phyloP scores from a whole-genome alignment of 2,329 filamentous ascomycete species.

The Penicillium griseofulvum region DNA sequence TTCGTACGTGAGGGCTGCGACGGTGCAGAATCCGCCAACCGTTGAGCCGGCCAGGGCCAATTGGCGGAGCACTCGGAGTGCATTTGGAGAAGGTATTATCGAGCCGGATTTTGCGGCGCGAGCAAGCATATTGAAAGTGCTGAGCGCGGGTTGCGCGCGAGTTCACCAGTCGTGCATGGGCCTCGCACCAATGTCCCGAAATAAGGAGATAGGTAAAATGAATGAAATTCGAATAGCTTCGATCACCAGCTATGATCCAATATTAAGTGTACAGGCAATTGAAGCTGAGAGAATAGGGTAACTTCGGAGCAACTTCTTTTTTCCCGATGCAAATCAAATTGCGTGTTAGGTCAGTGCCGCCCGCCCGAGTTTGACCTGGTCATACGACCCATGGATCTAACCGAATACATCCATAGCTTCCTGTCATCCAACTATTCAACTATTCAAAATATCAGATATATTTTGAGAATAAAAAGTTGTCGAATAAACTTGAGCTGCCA shows the following conservation, averaged over 20 bases:
- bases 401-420: background rate
- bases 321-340: conserved; percentile 13
- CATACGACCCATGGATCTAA: conserved; percentile 4
- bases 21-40: conserved; percentile 41
- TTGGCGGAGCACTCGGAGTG: conserved; percentile 41
- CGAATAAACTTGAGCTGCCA: background rate
- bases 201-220: background rate
- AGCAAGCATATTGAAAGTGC: conserved; percentile 31
- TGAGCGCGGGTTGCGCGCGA: conserved; percentile 28
- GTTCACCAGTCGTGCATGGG: conserved; percentile 20
- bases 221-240: background rate
- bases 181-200: background rate
- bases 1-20: conserved; percentile 44
- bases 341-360: conserved; percentile 11
- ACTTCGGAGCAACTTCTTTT: conserved; percentile 20
- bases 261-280: background rate
- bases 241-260: background rate
- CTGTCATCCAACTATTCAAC: background rate
- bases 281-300: conserved; percentile 11
- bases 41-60: conserved; percentile 38
- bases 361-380: conserved; percentile 10
- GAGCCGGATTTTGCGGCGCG: conserved; percentile 31
- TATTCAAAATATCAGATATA: background rate
- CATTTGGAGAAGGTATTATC: conserved; percentile 45
- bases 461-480: too few species aligned